Conservation (phyloP, 305 asterid genomes). For the Solanum hybrid region DNA sequence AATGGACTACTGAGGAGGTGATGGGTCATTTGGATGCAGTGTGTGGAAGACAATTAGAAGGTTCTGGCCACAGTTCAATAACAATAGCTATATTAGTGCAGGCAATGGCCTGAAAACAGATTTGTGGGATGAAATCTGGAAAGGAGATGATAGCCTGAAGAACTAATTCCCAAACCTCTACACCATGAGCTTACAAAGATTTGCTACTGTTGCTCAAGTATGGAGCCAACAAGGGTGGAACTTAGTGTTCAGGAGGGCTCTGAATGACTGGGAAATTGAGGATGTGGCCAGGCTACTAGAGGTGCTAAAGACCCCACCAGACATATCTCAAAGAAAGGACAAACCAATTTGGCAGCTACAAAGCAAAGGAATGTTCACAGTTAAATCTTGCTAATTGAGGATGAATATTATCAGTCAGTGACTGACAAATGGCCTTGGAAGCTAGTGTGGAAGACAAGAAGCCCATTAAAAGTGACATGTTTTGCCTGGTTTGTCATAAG, state of each 20-base stretch:
- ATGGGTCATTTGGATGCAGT: background rate
- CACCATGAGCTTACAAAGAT: background rate
- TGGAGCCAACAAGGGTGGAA: background rate
- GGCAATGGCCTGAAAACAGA: background rate
- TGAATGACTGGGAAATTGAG: background rate
- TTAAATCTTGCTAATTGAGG: background rate
- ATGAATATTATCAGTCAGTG: background rate
- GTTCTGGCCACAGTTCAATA: background rate
- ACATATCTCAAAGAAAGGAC: background rate
- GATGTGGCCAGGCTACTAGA: background rate
- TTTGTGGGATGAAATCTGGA: background rate
- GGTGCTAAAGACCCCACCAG: background rate
- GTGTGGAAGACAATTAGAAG: too few species aligned
- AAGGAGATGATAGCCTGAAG: background rate
- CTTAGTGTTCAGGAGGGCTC: background rate
- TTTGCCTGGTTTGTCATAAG: background rate
- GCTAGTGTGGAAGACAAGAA: background rate
- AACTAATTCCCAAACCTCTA: background rate
- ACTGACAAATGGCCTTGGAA: too few species aligned
- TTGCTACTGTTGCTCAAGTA: background rate
- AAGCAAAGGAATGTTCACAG: background rate
- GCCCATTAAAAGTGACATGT: background rate
- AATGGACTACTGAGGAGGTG: background rate
- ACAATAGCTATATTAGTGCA: background rate
- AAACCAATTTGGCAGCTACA: background rate